These are phyloP conservation scores for Basipetospora chlamydospora DNA, from an alignment of 2,329 filamentous ascomycete genomes.

Conservation along the genomic window DNA sequence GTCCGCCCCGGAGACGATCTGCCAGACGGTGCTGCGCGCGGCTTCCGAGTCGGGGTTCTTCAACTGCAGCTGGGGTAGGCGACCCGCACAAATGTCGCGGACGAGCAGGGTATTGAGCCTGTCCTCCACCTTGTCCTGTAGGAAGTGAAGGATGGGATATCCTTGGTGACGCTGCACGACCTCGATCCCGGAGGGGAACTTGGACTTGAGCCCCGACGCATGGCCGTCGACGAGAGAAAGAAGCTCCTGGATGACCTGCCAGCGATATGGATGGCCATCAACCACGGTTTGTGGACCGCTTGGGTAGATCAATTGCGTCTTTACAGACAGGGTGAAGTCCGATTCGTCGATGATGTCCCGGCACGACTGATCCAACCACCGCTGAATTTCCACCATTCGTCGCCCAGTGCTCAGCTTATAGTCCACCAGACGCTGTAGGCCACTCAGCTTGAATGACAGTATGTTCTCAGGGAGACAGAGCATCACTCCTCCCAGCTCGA, in stretches of 20 bases:
- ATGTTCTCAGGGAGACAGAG: conserved; percentile 48
- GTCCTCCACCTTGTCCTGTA: conserved; percentile 31
- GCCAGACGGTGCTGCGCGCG: not conserved
- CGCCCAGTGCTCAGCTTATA: conserved; percentile 22
- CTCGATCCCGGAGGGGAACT: conserved; percentile 20
- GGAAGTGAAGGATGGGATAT: conserved; percentile 39
- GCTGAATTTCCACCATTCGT: conserved; percentile 34
- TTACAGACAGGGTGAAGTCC: conserved; percentile 37
- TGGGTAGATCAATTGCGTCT: conserved; percentile 43
- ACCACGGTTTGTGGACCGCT: conserved; percentile 31
- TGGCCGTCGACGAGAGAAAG: conserved; percentile 24
- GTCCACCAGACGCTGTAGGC: conserved; percentile 40
- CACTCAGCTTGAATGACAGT: conserved; percentile 49
- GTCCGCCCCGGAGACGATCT: too few relatives aligned
- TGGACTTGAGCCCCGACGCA: conserved; percentile 19
- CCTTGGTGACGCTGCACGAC: conserved; percentile 19
- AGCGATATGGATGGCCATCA: conserved; percentile 38
- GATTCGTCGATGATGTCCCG: conserved; percentile 54
- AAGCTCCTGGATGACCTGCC: conserved; percentile 28
- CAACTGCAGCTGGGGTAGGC: conserved; percentile 7
- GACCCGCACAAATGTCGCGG: conserved; percentile 22
- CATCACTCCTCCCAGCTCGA: conserved; percentile 33
- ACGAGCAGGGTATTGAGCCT: conserved; percentile 24
- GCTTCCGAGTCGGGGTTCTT: not conserved
- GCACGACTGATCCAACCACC: conserved; percentile 30